Evolutionary conservation across 2,329 filamentous ascomycete species (phyloP), one percentile per base, ranked within the genome.

Genomic region (Scolecobasidium constrictum): DNA sequence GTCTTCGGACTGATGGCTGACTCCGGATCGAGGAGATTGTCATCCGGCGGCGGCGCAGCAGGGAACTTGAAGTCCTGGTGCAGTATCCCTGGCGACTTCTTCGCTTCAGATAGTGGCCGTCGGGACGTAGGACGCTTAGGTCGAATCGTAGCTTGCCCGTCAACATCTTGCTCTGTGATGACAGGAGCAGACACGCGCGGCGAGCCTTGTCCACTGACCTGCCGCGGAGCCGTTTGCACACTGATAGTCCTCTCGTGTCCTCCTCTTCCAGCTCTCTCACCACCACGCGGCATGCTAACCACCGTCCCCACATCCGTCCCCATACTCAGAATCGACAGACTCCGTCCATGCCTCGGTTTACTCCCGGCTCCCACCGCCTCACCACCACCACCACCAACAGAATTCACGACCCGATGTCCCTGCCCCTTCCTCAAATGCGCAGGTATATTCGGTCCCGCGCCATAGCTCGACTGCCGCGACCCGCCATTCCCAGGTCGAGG

Each of bases 191-290:
- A 9, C 21, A 39, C 33, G 6, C 26, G 38, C 9, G 42, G 36
- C 4, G 35, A 38, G 20, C 19, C 17, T 12, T 42, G 35, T 11
- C 7, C 22, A 36, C 55, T 42, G 28, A 21, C 45, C 20, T 56
- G 50, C 41, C 57, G 69, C 37, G 78, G 68, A 48, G 77, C 58
- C 50, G 90, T 81, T 58, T 94, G 87, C 46, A 94, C 64, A 65
- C 87, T 94, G 18, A 85, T 77, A 28, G 86, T 86, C 41, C 87
- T 74, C 38, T 72, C 77, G 66, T 94, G 87, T 4, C 80, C 75
- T 55, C 57, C 17, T 13, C 13, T 26, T 33, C 26, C 35, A 34
- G 23, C 6, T 15, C 40, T 36, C 22, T 39, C 42, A 13, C 37
- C 37, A 11, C 42, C 21, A 15, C 42, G 7, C 9, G 35, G 35